These are phyloP conservation scores for Vaccinium myrtillus DNA, from an alignment of 148 eudicot species.

Conservation along the genomic window DNA sequence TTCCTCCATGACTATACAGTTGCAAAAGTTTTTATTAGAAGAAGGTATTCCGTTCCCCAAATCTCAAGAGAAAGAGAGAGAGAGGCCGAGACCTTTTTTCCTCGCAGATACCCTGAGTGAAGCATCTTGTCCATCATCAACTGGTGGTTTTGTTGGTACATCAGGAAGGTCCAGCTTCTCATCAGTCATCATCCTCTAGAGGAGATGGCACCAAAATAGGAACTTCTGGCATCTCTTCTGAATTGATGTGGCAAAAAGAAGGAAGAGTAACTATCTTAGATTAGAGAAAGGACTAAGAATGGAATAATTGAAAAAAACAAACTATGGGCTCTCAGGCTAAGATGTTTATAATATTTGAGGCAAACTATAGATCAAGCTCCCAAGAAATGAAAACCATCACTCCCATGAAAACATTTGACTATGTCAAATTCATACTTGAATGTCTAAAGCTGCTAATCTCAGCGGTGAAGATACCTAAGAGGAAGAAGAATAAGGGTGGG, in stretches of 20 bases:
- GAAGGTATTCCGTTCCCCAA: too few species aligned
- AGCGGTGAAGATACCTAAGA: background rate
- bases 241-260: slow-evolving; percentile 37
- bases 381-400: background rate
- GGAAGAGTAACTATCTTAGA: background rate
- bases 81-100: slow-evolving; percentile 43
- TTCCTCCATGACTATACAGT: background rate
- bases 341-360: too few species aligned
- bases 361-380: background rate
- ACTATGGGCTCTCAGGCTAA: background rate
- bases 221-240: slow-evolving; percentile 55
- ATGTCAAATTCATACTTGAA: background rate
- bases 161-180: slow-evolving; percentile 65
- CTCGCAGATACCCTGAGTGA: slow-evolving; percentile 32
- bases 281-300: background rate
- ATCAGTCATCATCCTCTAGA: slow-evolving; percentile 23
- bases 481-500: too few species aligned
- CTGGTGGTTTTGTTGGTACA: slow-evolving; percentile 72
- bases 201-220: slow-evolving; percentile 34
- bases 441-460: background rate
- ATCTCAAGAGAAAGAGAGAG: slow-evolving; percentile 13
- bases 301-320: background rate
- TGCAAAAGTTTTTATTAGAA: too few species aligned
- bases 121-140: slow-evolving; percentile 31
- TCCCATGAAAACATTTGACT: background rate